phyloP scores from a whole-genome alignment of 2,329 filamentous ascomycete genomes.

The Ophiostoma australiae region DNA sequence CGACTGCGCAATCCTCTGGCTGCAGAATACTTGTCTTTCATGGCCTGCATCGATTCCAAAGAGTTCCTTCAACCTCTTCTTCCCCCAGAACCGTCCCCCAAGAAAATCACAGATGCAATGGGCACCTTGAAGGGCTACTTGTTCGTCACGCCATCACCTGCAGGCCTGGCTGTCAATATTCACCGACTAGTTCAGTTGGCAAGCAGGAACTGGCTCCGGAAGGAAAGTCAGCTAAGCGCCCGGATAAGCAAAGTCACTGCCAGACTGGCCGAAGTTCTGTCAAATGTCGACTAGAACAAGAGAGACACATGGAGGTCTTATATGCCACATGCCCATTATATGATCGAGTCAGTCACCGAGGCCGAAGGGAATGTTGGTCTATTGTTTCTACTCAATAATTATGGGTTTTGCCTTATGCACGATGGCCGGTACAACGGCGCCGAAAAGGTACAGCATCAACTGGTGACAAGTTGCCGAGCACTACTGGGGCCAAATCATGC shows the following conservation, averaged over 20 bases:
- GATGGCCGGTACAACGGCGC: background rate
- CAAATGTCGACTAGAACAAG: background rate
- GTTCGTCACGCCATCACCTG: background rate
- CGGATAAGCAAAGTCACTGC: background rate
- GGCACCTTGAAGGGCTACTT: slow-evolving; percentile 5
- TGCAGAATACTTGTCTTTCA: slow-evolving; percentile 32
- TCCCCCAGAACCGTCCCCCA: slow-evolving; percentile 14
- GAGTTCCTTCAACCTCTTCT: slow-evolving; percentile 33
- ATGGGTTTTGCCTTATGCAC: background rate
- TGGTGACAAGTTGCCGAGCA: too few species aligned
- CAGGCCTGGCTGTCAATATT: slow-evolving; percentile 29
- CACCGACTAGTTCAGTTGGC: slow-evolving; percentile 34
- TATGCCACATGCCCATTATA: slow-evolving; percentile 20
- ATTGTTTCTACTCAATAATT: background rate
- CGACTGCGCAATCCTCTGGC: slow-evolving; percentile 29
- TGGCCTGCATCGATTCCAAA: slow-evolving; percentile 32
- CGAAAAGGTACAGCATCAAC: background rate
- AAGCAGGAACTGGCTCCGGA: slow-evolving; percentile 32
- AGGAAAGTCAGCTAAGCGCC: background rate
- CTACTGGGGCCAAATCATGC: background rate
- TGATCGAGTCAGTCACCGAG: too few species aligned
- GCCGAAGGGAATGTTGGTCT: background rate
- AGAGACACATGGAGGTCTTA: slow-evolving; percentile 18
- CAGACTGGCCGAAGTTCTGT: background rate
- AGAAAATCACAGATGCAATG: background rate